These are phyloP conservation scores for Meredithiella fracta DNA, from an alignment of 2,329 filamentous ascomycete species.

Conservation along the genomic window DNA sequence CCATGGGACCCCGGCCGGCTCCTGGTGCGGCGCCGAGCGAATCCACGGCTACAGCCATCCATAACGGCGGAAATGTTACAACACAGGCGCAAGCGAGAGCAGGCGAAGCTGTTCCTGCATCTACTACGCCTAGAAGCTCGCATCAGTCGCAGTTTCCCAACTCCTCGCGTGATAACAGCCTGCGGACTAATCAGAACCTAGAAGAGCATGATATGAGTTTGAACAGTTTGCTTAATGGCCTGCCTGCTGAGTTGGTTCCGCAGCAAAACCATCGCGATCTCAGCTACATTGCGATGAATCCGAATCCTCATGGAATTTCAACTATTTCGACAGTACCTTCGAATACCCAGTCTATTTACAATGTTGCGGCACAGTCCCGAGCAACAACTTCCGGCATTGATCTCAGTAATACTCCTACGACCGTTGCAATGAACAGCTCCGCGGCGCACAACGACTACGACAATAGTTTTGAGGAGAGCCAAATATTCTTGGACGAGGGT, in stretches of 20 bases:
- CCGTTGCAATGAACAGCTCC: background rate
- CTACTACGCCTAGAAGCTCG: conserved; percentile 2
- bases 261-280: background rate
- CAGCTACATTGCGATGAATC: conserved; percentile 3
- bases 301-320: conserved; percentile 1
- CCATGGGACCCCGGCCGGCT: background rate
- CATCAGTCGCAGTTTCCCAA: conserved; percentile 4
- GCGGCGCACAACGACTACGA: background rate
- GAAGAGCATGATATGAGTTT: conserved; percentile 7
- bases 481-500: conserved; percentile 11
- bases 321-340: background rate
- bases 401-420: background rate
- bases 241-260: background rate
- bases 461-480: conserved; percentile 9
- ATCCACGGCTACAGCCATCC: conserved; percentile 3
- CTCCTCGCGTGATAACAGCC: background rate
- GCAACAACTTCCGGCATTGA: background rate
- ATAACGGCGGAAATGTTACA: background rate
- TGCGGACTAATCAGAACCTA: background rate
- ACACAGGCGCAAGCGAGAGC: conserved; percentile 4
- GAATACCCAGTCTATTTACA: background rate
- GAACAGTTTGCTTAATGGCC: background rate
- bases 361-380: background rate
- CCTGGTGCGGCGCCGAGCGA: background rate
- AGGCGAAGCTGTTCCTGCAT: conserved; percentile 3